phyloP scores from a whole-genome alignment of 2,329 filamentous ascomycete genomes.

The Cercospora canescens region DNA sequence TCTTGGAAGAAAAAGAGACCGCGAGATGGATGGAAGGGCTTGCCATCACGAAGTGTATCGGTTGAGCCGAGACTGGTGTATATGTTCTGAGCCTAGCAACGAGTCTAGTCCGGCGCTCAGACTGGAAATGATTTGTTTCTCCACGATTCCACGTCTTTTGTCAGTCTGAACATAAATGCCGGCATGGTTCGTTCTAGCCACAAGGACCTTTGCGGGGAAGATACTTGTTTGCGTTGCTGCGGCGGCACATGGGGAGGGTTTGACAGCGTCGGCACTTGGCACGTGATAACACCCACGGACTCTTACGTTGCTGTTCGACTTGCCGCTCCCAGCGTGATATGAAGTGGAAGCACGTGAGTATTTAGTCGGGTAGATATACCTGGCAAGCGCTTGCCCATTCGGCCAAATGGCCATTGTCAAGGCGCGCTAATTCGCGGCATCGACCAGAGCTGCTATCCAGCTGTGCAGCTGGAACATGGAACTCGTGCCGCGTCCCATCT shows the following conservation, averaged over 20 bases:
- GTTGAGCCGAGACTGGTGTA: not conserved
- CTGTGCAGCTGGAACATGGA: not conserved
- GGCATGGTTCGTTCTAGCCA: not conserved
- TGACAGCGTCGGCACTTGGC: not conserved
- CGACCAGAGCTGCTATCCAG: not conserved
- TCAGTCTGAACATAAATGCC: not conserved
- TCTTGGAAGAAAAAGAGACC: not conserved
- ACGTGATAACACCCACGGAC: not conserved
- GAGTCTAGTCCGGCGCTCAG: not conserved
- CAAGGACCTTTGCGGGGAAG: not conserved
- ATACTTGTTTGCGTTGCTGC: not conserved
- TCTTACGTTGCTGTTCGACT: too few species aligned
- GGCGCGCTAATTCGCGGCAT: not conserved
- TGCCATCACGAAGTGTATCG: not conserved
- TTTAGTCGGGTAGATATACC: not conserved
- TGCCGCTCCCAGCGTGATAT: not conserved
- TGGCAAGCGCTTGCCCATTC: not conserved
- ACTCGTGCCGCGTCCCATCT: too few species aligned
- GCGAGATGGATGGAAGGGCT: not conserved
- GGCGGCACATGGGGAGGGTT: not conserved
- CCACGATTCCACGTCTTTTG: not conserved
- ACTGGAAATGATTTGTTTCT: not conserved
- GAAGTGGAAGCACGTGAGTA: not conserved
- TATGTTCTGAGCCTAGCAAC: not conserved
- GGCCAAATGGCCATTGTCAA: not conserved